phyloP scores from a whole-genome alignment of 345 rosid genomes.

The Aegle marmelos region DNA sequence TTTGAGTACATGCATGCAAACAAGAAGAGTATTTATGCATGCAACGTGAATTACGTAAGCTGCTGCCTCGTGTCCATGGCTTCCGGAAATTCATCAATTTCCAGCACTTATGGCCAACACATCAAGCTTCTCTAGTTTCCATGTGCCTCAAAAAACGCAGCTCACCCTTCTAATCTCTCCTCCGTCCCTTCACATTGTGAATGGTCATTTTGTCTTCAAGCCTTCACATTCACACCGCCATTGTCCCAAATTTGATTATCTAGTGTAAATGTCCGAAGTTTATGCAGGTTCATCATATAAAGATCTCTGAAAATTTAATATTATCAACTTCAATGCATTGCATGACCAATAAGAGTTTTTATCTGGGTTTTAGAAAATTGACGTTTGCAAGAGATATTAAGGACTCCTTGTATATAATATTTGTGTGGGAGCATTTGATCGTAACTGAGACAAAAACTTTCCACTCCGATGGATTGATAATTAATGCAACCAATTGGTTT shows the following conservation, averaged over 20 bases:
- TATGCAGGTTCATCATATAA: no score
- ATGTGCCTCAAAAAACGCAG: not conserved
- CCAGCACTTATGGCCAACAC: not conserved
- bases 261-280: no score
- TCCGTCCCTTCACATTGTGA: not conserved
- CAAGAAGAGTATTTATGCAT: not conserved
- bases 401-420: not conserved
- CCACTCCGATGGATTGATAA: no score
- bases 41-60: not conserved
- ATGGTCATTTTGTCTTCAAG: slow-evolving; percentile 3
- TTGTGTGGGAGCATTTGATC: no score
- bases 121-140: not conserved
- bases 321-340: no score
- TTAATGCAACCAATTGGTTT: not conserved
- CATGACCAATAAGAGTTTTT: not conserved
- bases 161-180: not conserved
- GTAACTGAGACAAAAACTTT: no score
- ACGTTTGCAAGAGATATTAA: not conserved
- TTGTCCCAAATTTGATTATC: not conserved
- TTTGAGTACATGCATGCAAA: not conserved
- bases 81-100: not conserved
- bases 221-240: not conserved
- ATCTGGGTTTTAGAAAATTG: not conserved
- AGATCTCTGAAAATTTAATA: no score
- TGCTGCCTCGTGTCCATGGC: not conserved